Evolutionary conservation across 1,284 basidiomycete species (phyloP).

Genomic region (Apiotrichum brassicae): DNA sequence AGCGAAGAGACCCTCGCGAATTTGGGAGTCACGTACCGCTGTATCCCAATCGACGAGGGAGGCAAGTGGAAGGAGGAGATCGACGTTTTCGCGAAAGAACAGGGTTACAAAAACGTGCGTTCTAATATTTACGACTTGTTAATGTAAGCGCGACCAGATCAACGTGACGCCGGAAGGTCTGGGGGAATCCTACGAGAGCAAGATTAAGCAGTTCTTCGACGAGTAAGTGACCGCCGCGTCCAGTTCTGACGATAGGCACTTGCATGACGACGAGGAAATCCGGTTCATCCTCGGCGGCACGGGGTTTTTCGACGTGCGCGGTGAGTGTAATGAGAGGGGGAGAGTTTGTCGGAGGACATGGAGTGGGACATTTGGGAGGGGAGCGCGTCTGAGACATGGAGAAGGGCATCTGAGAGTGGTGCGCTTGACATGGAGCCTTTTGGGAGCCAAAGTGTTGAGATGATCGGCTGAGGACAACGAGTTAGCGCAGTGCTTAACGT

Average conservation of each 20-base stretch:
- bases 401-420: too few relatives aligned
- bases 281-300: slow-evolving; percentile 72
- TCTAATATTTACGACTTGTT: slow-evolving; percentile 1
- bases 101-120: slow-evolving; percentile 63
- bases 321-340: slow-evolving; percentile 46
- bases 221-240: slow-evolving; percentile 54
- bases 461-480: too few relatives aligned
- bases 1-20: slow-evolving; percentile 50
- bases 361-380: too few relatives aligned
- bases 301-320: slow-evolving; percentile 78
- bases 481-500: too few relatives aligned
- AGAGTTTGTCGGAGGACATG: too few relatives aligned
- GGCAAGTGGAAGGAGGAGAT: slow-evolving; percentile 51
- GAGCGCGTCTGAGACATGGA: too few relatives aligned
- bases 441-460: too few relatives aligned
- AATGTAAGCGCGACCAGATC: slow-evolving; percentile 62
- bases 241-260: slow-evolving; percentile 54
- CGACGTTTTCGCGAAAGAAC: slow-evolving; percentile 58
- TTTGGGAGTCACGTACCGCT: slow-evolving; percentile 60
- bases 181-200: slow-evolving; percentile 69
- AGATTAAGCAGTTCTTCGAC: slow-evolving; percentile 70
- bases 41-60: slow-evolving; percentile 55
- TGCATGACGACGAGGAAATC: slow-evolving; percentile 89
- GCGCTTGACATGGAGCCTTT: too few relatives aligned
- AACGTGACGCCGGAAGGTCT: slow-evolving; percentile 65